Evolutionary conservation across 495 filamentous ascomycete genomes (phyloP).

Genomic region (Penicillium psychrofluorescens): DNA sequence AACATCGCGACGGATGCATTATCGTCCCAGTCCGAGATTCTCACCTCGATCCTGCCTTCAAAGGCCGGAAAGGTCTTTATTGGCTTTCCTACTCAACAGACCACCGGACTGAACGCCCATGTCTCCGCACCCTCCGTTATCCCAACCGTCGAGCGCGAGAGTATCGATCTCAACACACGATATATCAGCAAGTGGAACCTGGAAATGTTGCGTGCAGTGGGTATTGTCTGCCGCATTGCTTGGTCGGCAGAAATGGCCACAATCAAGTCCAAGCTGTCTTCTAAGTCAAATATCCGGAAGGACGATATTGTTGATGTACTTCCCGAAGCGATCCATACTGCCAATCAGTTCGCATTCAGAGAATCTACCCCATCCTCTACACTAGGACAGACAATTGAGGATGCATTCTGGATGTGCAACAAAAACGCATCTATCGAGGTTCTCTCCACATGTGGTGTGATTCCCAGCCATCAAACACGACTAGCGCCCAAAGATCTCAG

Average conservation of each 20-base stretch:
- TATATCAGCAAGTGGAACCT: slow-evolving; percentile 92
- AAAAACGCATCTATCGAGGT: slow-evolving; percentile 76
- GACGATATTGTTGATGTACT: slow-evolving; percentile 58
- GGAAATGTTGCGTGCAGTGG: slow-evolving; percentile 88
- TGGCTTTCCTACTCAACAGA: slow-evolving; percentile 95
- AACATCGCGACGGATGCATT: slow-evolving; percentile 54
- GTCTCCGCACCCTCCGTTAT: slow-evolving; percentile 98
- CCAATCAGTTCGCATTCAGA: slow-evolving; percentile 69
- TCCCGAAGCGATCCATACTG: slow-evolving; percentile 66
- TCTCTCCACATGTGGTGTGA: slow-evolving; percentile 76
- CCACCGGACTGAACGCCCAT: slow-evolving; percentile 87
- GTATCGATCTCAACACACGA: slow-evolving; percentile 90
- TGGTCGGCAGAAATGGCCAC: slow-evolving; percentile 80
- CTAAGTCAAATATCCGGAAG: slow-evolving; percentile 44
- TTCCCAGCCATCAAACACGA: slow-evolving; percentile 69
- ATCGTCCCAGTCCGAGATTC: slow-evolving; percentile 64
- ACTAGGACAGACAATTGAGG: slow-evolving; percentile 77
- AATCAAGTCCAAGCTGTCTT: slow-evolving; percentile 43
- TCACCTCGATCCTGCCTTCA: slow-evolving; percentile 81
- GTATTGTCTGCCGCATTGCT: slow-evolving; percentile 81
- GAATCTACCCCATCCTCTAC: slow-evolving; percentile 82
- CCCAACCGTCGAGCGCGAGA: slow-evolving; percentile 96
- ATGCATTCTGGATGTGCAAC: slow-evolving; percentile 90
- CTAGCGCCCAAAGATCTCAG: slow-evolving; percentile 72
- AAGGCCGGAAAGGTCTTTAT: slow-evolving; percentile 91